Base-by-base conservation (phyloP, 2,329 filamentous ascomycete genomes). In the Emergomyces orientalis region DNA sequence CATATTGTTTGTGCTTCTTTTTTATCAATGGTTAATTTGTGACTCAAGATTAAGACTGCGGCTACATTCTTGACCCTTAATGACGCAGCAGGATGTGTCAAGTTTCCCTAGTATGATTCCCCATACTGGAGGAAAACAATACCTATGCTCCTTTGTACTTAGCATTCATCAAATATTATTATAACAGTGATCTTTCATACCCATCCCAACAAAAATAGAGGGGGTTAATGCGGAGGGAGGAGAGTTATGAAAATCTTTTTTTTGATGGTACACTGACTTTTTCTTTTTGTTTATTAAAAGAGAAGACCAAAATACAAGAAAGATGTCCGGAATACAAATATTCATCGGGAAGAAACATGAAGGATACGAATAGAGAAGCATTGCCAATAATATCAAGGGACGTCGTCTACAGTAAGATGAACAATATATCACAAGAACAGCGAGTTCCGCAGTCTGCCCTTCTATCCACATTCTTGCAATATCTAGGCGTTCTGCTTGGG, bases 401-500 rank as follows among this genome's bases (percentile, higher is more conserved):
- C 22, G 7, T 55, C 49, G 9, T 39, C 37, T 27, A 41, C 41
- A 34, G 41, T 6, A 22, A n/a, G n/a, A 47, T 41, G 37, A 47
- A 59, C 25, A 59, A 45, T 45, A 43, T 34, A 59, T 14, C 39
- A 45, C 39, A 37, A 45, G 25, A 30, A 9, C 39, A 34, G 27
- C 17, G 3, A 43, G 13, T 11, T 30, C 47, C 17, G 5, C 13
- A 3, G n/a, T 39, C 54, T 25, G 19, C 9, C n/a, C 22, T 56
- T 59, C 37, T 27, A 45, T 39, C 37, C 39, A 32, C 17, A 32
- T 22, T 32, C 17, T 9, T 6, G 27, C 7, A 14, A 59, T 17
- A 60, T 56, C 60, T 61, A 61, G 22, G 22, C 25, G 47, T 76
- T 78, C 74, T 85, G 79, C 61, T 80, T 75, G 1, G 84, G 76